phyloP scores from a whole-genome alignment of 345 rosid species.

The Populus davidiana region DNA sequence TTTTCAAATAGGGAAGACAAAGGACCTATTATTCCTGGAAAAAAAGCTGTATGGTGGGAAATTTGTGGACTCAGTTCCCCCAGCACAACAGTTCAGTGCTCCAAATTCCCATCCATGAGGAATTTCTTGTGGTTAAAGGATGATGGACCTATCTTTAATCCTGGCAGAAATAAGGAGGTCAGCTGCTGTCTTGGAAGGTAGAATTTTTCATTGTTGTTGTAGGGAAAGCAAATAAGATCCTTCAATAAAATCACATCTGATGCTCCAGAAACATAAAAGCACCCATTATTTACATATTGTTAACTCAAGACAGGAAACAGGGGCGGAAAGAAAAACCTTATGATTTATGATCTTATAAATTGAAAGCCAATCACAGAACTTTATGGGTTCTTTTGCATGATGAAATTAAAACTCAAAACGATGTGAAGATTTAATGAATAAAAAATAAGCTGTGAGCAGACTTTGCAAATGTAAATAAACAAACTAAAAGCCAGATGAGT shows the following conservation, averaged over 20 bases:
- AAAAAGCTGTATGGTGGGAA: constrained; percentile 83
- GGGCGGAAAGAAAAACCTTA: background rate
- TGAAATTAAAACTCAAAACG: background rate
- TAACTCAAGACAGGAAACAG: background rate
- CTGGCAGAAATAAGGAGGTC: constrained; percentile 68
- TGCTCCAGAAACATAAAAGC: background rate
- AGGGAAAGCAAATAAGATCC: constrained; percentile 25
- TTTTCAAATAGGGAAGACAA: constrained; percentile 44
- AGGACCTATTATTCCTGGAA: constrained; percentile 27
- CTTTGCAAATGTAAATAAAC: background rate
- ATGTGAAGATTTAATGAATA: background rate
- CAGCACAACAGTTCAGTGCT: constrained; percentile 60
- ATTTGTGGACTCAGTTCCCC: constrained; percentile 96
- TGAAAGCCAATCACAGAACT: background rate
- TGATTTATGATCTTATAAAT: too few relatives aligned
- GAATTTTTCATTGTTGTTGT: constrained; percentile 66
- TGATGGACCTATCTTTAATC: constrained; percentile 68
- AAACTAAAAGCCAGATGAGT: background rate
- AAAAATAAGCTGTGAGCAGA: background rate
- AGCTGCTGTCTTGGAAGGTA: constrained; percentile 95
- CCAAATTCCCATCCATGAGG: constrained; percentile 62
- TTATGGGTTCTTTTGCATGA: background rate
- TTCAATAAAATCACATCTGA: constrained; percentile 14
- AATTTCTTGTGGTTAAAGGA: constrained; percentile 60
- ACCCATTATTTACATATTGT: background rate